Conservation (phyloP, 306 rosid genomes). For the Adenanthera pavonina region DNA sequence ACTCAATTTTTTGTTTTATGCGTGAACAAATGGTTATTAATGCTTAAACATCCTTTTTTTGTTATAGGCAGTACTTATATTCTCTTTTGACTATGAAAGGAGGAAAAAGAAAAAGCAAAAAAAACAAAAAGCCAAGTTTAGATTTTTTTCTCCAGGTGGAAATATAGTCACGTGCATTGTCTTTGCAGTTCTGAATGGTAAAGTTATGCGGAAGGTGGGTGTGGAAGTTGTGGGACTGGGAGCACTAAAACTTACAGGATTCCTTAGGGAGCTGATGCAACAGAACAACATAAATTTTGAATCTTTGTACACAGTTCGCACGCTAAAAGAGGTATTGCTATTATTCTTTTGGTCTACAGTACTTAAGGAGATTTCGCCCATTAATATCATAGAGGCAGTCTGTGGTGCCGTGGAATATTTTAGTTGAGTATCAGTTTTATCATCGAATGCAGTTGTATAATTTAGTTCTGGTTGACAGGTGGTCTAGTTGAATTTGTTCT, state of each 20-base stretch:
- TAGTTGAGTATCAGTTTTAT: background rate
- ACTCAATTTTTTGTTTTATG: slow-evolving; percentile 6
- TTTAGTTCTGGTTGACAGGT: background rate
- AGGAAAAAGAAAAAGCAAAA: background rate
- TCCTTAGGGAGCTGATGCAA: slow-evolving; percentile 85
- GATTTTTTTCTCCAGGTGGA: background rate
- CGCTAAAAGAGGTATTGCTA: slow-evolving; percentile 76
- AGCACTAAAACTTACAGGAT: slow-evolving; percentile 85
- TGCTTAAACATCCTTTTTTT: background rate
- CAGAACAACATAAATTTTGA: slow-evolving; percentile 67
- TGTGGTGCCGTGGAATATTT: slow-evolving; percentile 5
- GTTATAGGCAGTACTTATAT: background rate
- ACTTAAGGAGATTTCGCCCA: slow-evolving; percentile 33
- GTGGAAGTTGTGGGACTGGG: slow-evolving; percentile 91
- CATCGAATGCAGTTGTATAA: background rate
- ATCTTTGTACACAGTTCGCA: slow-evolving; percentile 77
- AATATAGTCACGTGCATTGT: slow-evolving; percentile 19
- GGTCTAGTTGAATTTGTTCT: background rate
- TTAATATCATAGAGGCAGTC: background rate
- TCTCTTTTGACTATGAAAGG: background rate
- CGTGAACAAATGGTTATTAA: slow-evolving; percentile 1
- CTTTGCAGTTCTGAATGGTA: slow-evolving; percentile 75
- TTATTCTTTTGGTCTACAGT: slow-evolving; percentile 34
- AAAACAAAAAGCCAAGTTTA: background rate
- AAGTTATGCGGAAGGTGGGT: slow-evolving; percentile 89